Evolutionary conservation across 2,329 filamentous ascomycete species (phyloP).

Genomic region (Plectosphaerella sp.): DNA sequence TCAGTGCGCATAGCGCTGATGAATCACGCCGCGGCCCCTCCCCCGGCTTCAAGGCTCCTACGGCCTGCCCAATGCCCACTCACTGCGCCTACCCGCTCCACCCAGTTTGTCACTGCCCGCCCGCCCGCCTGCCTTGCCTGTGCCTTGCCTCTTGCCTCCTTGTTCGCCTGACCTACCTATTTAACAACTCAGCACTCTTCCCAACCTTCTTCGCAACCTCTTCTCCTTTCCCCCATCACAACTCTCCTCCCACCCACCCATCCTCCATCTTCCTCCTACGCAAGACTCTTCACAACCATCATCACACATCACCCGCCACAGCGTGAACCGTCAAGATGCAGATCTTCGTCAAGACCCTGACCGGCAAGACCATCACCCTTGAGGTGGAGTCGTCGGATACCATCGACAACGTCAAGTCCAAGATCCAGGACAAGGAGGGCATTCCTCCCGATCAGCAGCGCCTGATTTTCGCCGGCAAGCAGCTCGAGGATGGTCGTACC

Average conservation of each 20-base stretch:
- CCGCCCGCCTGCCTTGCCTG: background rate
- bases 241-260: background rate
- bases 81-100: constrained; percentile 1
- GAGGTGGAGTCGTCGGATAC: constrained; percentile 76
- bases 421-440: constrained; percentile 89
- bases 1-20: constrained; percentile 5
- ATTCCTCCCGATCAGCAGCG: constrained; percentile 84
- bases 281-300: constrained; percentile 7
- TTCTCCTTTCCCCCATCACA: constrained; percentile 7
- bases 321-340: constrained; percentile 63
- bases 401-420: constrained; percentile 83
- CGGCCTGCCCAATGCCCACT: background rate
- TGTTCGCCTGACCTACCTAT: background rate
- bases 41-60: constrained; percentile 1
- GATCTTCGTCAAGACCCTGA: constrained; percentile 97
- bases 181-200: constrained; percentile 1
- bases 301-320: constrained; percentile 12
- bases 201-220: constrained; percentile 3
- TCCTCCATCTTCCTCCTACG: constrained; percentile 1
- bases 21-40: constrained; percentile 3
- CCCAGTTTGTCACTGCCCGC: background rate
- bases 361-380: constrained; percentile 78
- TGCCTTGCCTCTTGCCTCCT: background rate
- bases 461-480: constrained; percentile 83
- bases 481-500: constrained; percentile 87